These are phyloP conservation scores for Yamadazyma endophytica DNA, from an alignment of 805 yeast species.

Conservation along the genomic window DNA sequence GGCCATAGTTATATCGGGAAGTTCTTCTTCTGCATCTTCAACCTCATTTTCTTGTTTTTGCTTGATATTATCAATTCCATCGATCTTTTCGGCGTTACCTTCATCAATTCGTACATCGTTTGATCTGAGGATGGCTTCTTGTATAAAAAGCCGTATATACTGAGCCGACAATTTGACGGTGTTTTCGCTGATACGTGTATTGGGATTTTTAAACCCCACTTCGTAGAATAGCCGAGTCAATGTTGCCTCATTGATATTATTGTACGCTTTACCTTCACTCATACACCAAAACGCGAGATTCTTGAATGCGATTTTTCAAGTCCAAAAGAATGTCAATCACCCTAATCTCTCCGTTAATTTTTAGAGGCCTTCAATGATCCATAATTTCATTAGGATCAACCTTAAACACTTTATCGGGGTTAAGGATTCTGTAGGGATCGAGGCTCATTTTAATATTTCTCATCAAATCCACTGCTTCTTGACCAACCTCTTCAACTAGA, in stretches of 20 bases:
- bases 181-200: constrained; percentile 45
- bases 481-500: constrained; percentile 60
- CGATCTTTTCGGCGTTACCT: constrained; percentile 18
- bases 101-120: constrained; percentile 44
- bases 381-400: constrained; percentile 50
- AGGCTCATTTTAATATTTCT: constrained; percentile 63
- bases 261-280: no score
- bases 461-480: constrained; percentile 64
- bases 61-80: constrained; percentile 28
- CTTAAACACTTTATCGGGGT: constrained; percentile 73
- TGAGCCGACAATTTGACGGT: constrained; percentile 50
- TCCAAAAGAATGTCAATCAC: no score
- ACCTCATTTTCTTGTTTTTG: constrained; percentile 10
- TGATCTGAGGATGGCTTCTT: constrained; percentile 56
- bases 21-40: constrained; percentile 14
- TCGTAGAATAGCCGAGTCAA: constrained; percentile 51
- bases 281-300: no score
- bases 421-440: constrained; percentile 67
- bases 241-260: constrained; percentile 25
- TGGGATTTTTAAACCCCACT: constrained; percentile 42
- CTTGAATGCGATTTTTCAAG: no score
- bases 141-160: constrained; percentile 52
- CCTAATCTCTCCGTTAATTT: no score
- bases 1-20: constrained; percentile 11
- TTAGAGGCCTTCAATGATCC: constrained; percentile 5